Conservation (phyloP, 805 yeast genomes). For the Suhomyces emberorum region DNA sequence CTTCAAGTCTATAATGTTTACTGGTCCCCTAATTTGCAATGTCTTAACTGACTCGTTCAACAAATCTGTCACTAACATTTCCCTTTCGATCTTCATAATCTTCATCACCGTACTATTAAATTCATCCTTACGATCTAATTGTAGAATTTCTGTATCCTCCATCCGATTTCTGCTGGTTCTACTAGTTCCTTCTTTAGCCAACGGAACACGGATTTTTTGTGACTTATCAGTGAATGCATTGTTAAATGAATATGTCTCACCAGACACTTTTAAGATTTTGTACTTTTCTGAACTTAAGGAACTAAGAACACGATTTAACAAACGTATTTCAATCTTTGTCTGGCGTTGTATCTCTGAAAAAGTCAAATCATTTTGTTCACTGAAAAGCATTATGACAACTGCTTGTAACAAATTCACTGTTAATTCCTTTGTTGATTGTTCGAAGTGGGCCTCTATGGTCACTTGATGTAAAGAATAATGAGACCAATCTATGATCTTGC, state of each 20-base stretch:
- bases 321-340: conserved; percentile 32
- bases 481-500: conserved; percentile 39
- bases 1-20: conserved; percentile 30
- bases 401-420: conserved; percentile 45
- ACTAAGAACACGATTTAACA: conserved; percentile 27
- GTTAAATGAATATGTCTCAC: conserved; percentile 18
- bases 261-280: conserved; percentile 20
- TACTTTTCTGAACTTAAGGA: conserved; percentile 31
- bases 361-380: conserved; percentile 19
- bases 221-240: conserved; percentile 26
- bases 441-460: conserved; percentile 29
- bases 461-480: conserved; percentile 41
- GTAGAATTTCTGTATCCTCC: conserved; percentile 1
- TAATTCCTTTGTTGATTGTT: conserved; percentile 29
- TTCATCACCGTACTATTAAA: conserved; percentile 25
- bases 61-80: conserved; percentile 24
- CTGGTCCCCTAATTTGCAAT: conserved; percentile 22
- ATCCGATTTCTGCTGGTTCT: conserved; percentile 5
- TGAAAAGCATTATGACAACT: conserved; percentile 36
- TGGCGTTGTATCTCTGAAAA: conserved; percentile 18
- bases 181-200: conserved; percentile 16
- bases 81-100: conserved; percentile 29
- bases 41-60: conserved; percentile 22
- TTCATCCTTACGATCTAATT: conserved; percentile 26
- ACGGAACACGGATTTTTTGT: conserved; percentile 26